Evolutionary conservation across 495 filamentous ascomycete genomes (phyloP).

Genomic region (Usnea hakonensis): DNA sequence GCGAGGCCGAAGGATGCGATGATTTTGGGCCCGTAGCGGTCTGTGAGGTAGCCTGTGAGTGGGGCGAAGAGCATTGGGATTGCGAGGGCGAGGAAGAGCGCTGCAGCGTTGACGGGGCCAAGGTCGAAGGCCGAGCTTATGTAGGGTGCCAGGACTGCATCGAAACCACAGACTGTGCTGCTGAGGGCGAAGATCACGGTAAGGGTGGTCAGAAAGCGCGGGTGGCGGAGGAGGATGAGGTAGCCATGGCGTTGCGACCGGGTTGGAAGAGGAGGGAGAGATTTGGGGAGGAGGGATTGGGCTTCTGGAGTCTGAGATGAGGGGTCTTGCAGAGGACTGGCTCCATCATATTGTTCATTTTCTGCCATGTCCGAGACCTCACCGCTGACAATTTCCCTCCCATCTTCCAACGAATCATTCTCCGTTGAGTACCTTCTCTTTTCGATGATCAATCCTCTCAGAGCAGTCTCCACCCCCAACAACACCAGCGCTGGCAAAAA

Average conservation of each 20-base stretch:
- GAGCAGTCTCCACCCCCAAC: background rate
- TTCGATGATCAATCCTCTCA: background rate
- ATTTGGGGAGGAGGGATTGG: background rate
- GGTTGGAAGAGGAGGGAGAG: background rate
- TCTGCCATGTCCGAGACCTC: background rate
- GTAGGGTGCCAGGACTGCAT: conserved; percentile 45
- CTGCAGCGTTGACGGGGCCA: conserved; percentile 49
- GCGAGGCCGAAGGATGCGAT: conserved; percentile 53
- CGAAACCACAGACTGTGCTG: conserved; percentile 45
- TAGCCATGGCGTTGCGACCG: background rate
- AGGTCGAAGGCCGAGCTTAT: conserved; percentile 47
- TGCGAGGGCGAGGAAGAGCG: conserved; percentile 55
- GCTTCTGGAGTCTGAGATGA: background rate
- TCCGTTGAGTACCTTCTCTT: background rate
- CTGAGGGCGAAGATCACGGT: conserved; percentile 44
- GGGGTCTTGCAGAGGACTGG: background rate
- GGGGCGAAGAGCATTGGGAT: conserved; percentile 50
- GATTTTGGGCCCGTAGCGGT: conserved; percentile 53
- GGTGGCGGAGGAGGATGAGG: conserved; percentile 43
- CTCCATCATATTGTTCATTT: background rate
- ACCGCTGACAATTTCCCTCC: background rate
- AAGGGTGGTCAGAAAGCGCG: conserved; percentile 46
- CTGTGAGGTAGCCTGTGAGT: conserved; percentile 47
- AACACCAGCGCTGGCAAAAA: conserved; percentile 3
- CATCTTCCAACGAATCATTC: background rate